phyloP scores from a whole-genome alignment of 2,329 filamentous ascomycete species.

The Rutstroemia sydowiana region DNA sequence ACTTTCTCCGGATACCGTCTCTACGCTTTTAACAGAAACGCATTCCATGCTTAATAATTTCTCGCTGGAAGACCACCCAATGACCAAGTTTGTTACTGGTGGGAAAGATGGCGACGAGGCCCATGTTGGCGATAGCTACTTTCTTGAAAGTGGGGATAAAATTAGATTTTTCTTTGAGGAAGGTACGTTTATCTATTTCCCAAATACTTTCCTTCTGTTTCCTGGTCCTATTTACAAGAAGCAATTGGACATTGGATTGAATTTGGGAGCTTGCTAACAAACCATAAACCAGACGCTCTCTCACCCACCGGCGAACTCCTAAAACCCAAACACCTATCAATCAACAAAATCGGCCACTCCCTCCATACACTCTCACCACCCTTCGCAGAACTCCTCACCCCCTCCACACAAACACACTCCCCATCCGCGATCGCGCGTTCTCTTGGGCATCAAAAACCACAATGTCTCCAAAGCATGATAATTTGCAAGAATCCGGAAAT shows the following conservation, averaged over 20 bases:
- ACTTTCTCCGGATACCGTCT: slow-evolving; percentile 57
- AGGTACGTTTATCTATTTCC: slow-evolving; percentile 29
- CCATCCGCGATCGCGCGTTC: slow-evolving; percentile 39
- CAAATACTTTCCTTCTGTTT: not conserved
- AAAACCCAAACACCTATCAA: slow-evolving; percentile 74
- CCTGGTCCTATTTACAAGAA: not conserved
- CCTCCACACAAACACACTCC: slow-evolving; percentile 29
- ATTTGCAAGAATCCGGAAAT: slow-evolving; percentile 99
- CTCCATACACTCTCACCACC: slow-evolving; percentile 63
- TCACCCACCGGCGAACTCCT: slow-evolving; percentile 53
- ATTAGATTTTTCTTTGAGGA: slow-evolving; percentile 97
- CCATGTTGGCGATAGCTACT: slow-evolving; percentile 93
- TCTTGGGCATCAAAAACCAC: slow-evolving; percentile 40
- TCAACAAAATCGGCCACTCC: slow-evolving; percentile 84
- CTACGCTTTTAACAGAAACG: slow-evolving; percentile 66
- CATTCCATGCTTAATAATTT: slow-evolving; percentile 67
- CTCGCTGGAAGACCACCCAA: slow-evolving; percentile 73
- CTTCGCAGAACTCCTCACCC: slow-evolving; percentile 49
- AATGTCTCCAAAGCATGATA: slow-evolving; percentile 83
- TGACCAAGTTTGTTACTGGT: slow-evolving; percentile 90
- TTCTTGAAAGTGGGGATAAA: slow-evolving; percentile 83
- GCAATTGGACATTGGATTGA: not conserved
- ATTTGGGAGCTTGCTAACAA: not conserved
- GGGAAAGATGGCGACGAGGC: slow-evolving; percentile 47
- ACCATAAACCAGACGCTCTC: slow-evolving; percentile 59